These are phyloP conservation scores for Saccharomycopsis babjevae DNA, from an alignment of 805 yeast genomes.

Conservation along the genomic window DNA sequence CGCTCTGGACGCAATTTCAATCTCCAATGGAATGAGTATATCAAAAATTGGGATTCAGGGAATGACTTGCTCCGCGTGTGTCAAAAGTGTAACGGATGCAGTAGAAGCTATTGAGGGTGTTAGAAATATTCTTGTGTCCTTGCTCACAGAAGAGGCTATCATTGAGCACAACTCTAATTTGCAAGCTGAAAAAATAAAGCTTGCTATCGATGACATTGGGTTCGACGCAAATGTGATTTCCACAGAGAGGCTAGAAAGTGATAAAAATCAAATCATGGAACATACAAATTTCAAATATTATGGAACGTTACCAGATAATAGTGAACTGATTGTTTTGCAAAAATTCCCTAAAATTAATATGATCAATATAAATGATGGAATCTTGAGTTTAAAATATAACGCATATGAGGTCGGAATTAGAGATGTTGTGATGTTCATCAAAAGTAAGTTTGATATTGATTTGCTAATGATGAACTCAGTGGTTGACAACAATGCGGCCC, in stretches of 20 bases:
- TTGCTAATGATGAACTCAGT: constrained; percentile 25
- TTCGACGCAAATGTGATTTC: constrained; percentile 40
- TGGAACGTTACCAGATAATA: neutral
- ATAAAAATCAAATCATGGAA: neutral
- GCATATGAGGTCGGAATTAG: constrained; percentile 50
- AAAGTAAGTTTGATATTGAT: constrained; percentile 22
- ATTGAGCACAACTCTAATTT: constrained; percentile 37
- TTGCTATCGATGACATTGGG: constrained; percentile 66
- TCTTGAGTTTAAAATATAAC: constrained; percentile 36
- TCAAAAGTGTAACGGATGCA: constrained; percentile 52
- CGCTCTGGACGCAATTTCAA: neutral
- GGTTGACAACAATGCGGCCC: constrained; percentile 45
- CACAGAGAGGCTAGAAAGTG: neutral
- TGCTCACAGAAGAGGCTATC: constrained; percentile 64
- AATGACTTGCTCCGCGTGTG: constrained; percentile 90
- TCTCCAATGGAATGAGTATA: neutral
- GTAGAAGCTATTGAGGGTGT: constrained; percentile 44
- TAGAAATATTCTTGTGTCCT: constrained; percentile 47
- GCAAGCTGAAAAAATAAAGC: constrained; percentile 31
- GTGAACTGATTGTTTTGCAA: neutral
- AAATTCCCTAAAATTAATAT: constrained; percentile 28
- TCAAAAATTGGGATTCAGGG: constrained; percentile 34
- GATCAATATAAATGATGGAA: constrained; percentile 43
- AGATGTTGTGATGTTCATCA: constrained; percentile 42
- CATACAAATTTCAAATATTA: constrained; percentile 5